These are phyloP conservation scores for Beauveria sp. DNA, from an alignment of 2,329 filamentous ascomycete species.

Conservation along the genomic window DNA sequence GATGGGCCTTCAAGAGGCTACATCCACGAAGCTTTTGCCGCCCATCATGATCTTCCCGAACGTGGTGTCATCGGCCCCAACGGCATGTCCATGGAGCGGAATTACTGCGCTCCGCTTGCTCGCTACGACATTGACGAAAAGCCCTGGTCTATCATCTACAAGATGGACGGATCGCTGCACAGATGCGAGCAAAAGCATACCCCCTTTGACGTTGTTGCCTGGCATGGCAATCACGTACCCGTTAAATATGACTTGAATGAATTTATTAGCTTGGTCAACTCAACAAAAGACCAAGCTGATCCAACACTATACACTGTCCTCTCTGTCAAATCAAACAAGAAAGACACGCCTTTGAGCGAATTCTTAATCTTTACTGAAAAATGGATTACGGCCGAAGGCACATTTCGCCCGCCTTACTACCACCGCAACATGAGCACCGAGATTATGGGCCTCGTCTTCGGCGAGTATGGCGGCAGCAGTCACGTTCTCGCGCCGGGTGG, in stretches of 20 bases:
- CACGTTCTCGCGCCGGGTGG: slow-evolving; percentile 22
- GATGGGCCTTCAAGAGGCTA: slow-evolving; percentile 57
- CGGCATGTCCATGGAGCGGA: slow-evolving; percentile 55
- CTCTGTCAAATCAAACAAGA: slow-evolving; percentile 51
- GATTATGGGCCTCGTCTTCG: slow-evolving; percentile 45
- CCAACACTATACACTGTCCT: slow-evolving; percentile 60
- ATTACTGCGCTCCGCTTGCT: slow-evolving; percentile 57
- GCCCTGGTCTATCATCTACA: slow-evolving; percentile 51
- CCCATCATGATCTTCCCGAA: slow-evolving; percentile 58
- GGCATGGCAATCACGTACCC: slow-evolving; percentile 62
- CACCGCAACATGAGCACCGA: slow-evolving; percentile 53
- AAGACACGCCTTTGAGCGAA: slow-evolving; percentile 47
- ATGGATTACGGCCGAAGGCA: slow-evolving; percentile 55
- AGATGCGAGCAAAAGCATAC: slow-evolving; percentile 53
- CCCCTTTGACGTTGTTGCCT: slow-evolving; percentile 64
- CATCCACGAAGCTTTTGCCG: slow-evolving; percentile 59
- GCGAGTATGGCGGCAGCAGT: slow-evolving; percentile 24
- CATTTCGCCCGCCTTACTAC: slow-evolving; percentile 59
- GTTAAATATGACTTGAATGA: slow-evolving; percentile 51
- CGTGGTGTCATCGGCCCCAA: slow-evolving; percentile 60
- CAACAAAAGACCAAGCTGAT: slow-evolving; percentile 57
- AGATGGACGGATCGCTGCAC: slow-evolving; percentile 55
- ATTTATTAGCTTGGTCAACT: slow-evolving; percentile 50
- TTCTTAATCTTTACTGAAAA: slow-evolving; percentile 61
- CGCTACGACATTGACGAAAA: slow-evolving; percentile 48